Conservation (phyloP, 441 rosid genomes). For the Raphanus hybrid region DNA sequence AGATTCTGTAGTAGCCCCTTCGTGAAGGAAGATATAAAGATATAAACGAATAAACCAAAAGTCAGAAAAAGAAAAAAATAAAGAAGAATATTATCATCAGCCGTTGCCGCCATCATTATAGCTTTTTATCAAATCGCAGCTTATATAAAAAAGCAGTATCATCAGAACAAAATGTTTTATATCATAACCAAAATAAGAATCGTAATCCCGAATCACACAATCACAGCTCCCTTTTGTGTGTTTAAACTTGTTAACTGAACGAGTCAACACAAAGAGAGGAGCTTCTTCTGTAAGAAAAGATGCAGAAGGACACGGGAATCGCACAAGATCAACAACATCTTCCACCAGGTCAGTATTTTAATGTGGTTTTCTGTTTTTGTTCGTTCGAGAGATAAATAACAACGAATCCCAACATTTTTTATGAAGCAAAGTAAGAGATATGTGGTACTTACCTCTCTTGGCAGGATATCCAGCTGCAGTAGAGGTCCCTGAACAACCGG, state of each 20-base stretch:
- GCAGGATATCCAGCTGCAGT: conserved; percentile 41
- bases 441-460: conserved; percentile 26
- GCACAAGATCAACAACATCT: conserved; percentile 30
- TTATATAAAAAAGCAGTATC: conserved; percentile 36
- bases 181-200: conserved; percentile 27
- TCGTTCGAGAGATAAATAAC: not conserved
- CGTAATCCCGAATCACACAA: conserved; percentile 28
- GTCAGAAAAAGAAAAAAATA: not conserved
- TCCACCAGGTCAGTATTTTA: conserved; percentile 35
- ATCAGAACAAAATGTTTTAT: not conserved
- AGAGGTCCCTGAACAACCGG: conserved; percentile 22
- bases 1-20: conserved; percentile 16
- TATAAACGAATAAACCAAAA: conserved; percentile 35
- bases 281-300: conserved; percentile 16
- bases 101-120: not conserved
- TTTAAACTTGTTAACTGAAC: conserved; percentile 18
- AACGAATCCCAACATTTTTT: conserved; percentile 8
- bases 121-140: not conserved
- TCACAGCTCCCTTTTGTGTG: conserved; percentile 20
- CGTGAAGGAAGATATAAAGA: conserved; percentile 29
- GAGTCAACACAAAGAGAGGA: conserved; percentile 22
- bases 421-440: conserved; percentile 7
- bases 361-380: not conserved
- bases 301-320: conserved; percentile 30
- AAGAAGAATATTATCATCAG: conserved; percentile 17